A percentile compares a stretch with the other conserved stretches of the same genome.
These are phyloP conservation scores for Ophiostoma ulmi DNA, from an alignment of 2,329 filamentous ascomycete species.

Conservation along the genomic window DNA sequence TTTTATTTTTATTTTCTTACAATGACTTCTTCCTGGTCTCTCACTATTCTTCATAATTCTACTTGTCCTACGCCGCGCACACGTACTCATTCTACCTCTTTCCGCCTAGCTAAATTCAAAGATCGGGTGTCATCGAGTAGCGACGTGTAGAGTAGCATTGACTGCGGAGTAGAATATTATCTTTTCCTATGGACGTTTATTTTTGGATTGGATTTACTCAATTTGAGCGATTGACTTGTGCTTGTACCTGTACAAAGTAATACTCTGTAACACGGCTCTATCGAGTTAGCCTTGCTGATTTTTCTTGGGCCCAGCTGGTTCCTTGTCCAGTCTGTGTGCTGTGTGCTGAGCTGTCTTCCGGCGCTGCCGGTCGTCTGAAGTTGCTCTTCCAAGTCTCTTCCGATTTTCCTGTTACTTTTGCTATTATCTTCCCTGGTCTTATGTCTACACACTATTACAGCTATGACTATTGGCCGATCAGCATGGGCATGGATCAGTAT, in stretches of 20 bases:
- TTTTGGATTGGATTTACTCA: background rate
- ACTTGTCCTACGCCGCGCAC: background rate
- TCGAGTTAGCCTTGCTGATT: background rate
- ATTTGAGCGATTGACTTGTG: background rate
- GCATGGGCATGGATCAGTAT: background rate
- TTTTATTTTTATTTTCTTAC: too few relatives aligned
- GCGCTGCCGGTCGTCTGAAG: constrained; percentile 4
- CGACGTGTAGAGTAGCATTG: background rate
- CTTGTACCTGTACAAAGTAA: background rate
- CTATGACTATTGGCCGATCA: background rate
- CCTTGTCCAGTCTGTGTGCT: background rate
- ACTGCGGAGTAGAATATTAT: background rate
- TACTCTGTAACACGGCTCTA: background rate
- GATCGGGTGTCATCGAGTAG: background rate
- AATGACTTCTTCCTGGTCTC: too few relatives aligned
- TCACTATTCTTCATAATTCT: background rate
- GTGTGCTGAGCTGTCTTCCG: background rate
- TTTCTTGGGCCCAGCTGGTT: background rate
- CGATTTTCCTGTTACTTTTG: background rate
- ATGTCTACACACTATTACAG: background rate
- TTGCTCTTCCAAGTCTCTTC: background rate
- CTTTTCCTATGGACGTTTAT: background rate
- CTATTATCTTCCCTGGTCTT: background rate
- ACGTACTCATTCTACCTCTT: background rate
- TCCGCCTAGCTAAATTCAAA: background rate